Base-by-base conservation (phyloP, 345 rosid species). In the Acer saccharum region DNA sequence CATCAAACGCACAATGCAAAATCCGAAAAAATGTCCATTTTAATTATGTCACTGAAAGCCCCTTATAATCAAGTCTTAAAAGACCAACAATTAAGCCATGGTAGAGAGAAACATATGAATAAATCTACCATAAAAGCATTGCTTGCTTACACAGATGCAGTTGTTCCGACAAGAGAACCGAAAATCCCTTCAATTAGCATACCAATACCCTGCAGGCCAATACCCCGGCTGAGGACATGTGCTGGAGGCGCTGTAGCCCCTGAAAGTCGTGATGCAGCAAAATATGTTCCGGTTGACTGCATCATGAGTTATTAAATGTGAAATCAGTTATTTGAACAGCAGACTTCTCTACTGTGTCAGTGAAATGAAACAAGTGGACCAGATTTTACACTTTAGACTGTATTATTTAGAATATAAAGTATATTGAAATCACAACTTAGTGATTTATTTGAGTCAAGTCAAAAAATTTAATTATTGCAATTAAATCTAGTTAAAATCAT, bases 211-310 rank as follows among this genome's bases (percentile, higher is more conserved):
- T 94, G 98, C 18, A 95, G 88, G 63, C 99, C 99, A 11, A 95
- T 83, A 81, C 99, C 92, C 85, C 99, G 85, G 82, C 89, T 88
- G 50, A 95, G 83, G 27, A 95, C 92, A 84, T 93, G 90, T 71
- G 93, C 93, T 16, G 99, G 99, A 78, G 99, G 98, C n/a, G 91
- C 88, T 25, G 99, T 95, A 16, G 99, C 98, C 72, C 99, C 98
- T 16, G 98, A 84, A 71, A 95, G 89, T 78, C 97, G 90, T 41
- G 97, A 84, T 65, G 99, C 99, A 18, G 95, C 99, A 35, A 87
- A 90, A 81, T 86, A 89, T 1, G 94, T 81, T 70, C 91, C 98
- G 6, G 98, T 93, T 58, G 98, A 91, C 99, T 95, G 85, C 87
- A 88, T 73, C 32, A 32, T 13, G 77, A 80, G 35, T 54, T 74